phyloP scores from a whole-genome alignment of 1,284 basidiomycete species.

The Pholiota adiposa region DNA sequence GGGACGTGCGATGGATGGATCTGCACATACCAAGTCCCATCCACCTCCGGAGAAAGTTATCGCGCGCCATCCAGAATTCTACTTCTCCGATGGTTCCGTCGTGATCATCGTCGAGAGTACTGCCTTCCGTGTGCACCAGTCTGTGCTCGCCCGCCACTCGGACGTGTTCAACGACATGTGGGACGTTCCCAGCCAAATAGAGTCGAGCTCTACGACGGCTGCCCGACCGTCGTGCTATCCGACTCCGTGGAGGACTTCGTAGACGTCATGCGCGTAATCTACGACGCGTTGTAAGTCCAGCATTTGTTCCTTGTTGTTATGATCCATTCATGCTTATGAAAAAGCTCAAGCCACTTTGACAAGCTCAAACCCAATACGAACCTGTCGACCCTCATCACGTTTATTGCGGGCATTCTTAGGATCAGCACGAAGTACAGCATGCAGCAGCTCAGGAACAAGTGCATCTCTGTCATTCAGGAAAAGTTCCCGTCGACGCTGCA shows the following conservation, averaged over 20 bases:
- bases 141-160: constrained; percentile 38
- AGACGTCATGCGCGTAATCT: constrained; percentile 36
- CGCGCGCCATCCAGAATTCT: constrained; percentile 35
- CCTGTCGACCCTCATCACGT: constrained; percentile 35
- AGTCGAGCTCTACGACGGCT: constrained; percentile 34
- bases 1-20: constrained; percentile 8
- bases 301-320: background rate
- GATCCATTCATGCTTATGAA: constrained; percentile 5
- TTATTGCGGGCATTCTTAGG: constrained; percentile 41
- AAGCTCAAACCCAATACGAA: constrained; percentile 33
- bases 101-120: constrained; percentile 34
- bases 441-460: constrained; percentile 39
- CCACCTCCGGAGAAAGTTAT: constrained; percentile 11
- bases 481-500: constrained; percentile 41
- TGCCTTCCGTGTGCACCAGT: constrained; percentile 38
- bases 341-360: constrained; percentile 39
- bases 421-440: constrained; percentile 45
- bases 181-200: constrained; percentile 36
- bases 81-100: constrained; percentile 40
- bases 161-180: constrained; percentile 40
- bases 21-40: background rate
- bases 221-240: constrained; percentile 32
- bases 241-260: constrained; percentile 37
- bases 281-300: constrained; percentile 39
- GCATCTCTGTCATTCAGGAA: constrained; percentile 38